Evolutionary conservation across 164 flowering plant genomes (phyloP), one percentile per base, ranked within the genome.

Genomic region (Stephania japonica): DNA sequence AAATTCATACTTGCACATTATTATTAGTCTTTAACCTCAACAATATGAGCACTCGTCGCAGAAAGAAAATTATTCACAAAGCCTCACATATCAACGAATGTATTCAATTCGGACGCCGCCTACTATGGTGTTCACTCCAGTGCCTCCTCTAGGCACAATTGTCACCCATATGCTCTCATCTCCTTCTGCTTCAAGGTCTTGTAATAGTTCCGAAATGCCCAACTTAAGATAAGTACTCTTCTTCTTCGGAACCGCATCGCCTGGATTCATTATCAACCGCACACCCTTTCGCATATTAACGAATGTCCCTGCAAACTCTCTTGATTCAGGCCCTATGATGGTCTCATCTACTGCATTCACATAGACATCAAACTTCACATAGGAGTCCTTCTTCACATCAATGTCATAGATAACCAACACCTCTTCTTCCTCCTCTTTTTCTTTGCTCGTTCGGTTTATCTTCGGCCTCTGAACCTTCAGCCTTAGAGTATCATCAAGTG

Each of bases 241-340:
- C 56, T 21, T 70, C 56, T 66, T 77, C 69, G 18, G 25, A 44
- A 44, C 49, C 43, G 59, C 69, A 69, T 77, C 78, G 6, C 75
- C 78, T 42, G 72, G 44, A 2, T 70, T 75, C 70, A 50, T 72
- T 24, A 80, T 73, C 5, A 75, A 2, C 73, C 50, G 69, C 38
- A 67, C 76, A 6, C 83, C 83, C 4, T 47, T 69, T 41, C 76
- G 78, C 72, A 72, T 26, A 32, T 74, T 75, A 21, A 80, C 80
- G 42, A 71, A 80, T 9, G 80, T 75, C 41, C 82, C 82, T 18
- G 82, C 82, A 59, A 80, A 80, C 65, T 80, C 82, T 41, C 80
- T 71, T 1, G 66, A 25, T 62, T 77, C 76, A 3, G 80, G 78
- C 12, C 82, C 82, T 23, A 62, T 59, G 9, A 38, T 68, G 10